Evolutionary conservation across 345 rosid species (phyloP).

Genomic region (Syzygium aromaticum): DNA sequence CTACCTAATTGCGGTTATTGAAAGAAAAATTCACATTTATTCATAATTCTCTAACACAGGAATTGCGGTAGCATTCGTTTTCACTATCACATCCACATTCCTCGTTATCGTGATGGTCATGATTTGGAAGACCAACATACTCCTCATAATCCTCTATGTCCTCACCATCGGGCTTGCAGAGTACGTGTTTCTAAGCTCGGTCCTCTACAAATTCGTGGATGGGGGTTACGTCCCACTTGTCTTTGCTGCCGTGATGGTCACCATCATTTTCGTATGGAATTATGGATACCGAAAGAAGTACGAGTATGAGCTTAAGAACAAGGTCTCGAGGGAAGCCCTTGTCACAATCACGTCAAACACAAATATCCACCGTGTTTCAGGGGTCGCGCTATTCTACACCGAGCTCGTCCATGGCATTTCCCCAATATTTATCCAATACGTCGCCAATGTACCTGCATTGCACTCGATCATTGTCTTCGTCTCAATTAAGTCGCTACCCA

Average conservation of each 20-base stretch:
- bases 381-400: constrained; percentile 18
- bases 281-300: constrained; percentile 18
- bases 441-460: constrained; percentile 4
- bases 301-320: constrained; percentile 13
- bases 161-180: constrained; percentile 13
- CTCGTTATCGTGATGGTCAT: background rate
- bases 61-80: constrained; percentile 21
- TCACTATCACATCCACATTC: constrained; percentile 13
- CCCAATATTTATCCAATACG: constrained; percentile 16
- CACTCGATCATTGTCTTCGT: constrained; percentile 23
- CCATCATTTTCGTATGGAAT: constrained; percentile 22
- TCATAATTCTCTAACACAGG: constrained; percentile 5
- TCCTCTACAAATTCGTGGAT: constrained; percentile 19
- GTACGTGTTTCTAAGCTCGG: constrained; percentile 12
- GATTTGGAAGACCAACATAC: constrained; percentile 26
- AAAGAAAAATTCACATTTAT: background rate
- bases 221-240: constrained; percentile 26
- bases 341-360: background rate
- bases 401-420: constrained; percentile 22
- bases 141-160: constrained; percentile 11
- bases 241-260: constrained; percentile 6
- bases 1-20: background rate
- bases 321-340: constrained; percentile 1
- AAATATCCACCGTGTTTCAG: constrained; percentile 1
- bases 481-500: constrained; percentile 17